Conservation (phyloP, 306 rosid species). For the Cicer judaicum region DNA sequence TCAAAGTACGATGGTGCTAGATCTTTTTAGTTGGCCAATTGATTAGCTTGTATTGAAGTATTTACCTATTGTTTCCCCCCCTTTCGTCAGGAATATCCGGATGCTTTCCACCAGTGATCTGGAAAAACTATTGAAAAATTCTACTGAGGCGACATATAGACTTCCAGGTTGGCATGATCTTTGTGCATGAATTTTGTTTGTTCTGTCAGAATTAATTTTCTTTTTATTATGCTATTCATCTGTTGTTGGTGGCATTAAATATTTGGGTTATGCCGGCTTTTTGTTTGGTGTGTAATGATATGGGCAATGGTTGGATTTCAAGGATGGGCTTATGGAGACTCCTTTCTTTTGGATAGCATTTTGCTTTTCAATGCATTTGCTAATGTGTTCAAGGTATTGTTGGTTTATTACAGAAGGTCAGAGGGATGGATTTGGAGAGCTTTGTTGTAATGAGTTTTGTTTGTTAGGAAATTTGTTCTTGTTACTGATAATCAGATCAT, state of each 20-base stretch:
- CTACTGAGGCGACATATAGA: constrained; percentile 59
- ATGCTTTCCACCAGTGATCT: constrained; percentile 72
- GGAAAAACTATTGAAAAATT: constrained; percentile 71
- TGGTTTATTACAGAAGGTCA: constrained; percentile 17
- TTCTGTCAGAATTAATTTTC: constrained; percentile 18
- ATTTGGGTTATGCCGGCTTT: constrained; percentile 32
- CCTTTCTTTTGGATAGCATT: constrained; percentile 31
- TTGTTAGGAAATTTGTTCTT: constrained; percentile 39
- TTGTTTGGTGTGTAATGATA: constrained; percentile 35
- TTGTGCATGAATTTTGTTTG: constrained; percentile 33
- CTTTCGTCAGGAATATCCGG: constrained; percentile 71
- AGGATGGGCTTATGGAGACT: constrained; percentile 30
- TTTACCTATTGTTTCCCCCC: constrained; percentile 33
- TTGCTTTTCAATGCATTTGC: constrained; percentile 30
- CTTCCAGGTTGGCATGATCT: constrained; percentile 81
- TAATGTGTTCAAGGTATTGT: constrained; percentile 6
- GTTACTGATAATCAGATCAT: constrained; percentile 27
- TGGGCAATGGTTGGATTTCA: constrained; percentile 24
- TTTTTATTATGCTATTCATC: constrained; percentile 37
- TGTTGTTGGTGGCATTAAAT: constrained; percentile 6
- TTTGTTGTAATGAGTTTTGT: constrained; percentile 34
- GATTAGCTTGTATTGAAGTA: constrained; percentile 24
- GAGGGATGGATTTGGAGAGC: constrained; percentile 23
- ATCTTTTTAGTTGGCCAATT: constrained; percentile 35
- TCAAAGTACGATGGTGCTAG: constrained; percentile 65